Conservation (phyloP, 139 green algal genomes). For the Diplosphaera chodatii region DNA sequence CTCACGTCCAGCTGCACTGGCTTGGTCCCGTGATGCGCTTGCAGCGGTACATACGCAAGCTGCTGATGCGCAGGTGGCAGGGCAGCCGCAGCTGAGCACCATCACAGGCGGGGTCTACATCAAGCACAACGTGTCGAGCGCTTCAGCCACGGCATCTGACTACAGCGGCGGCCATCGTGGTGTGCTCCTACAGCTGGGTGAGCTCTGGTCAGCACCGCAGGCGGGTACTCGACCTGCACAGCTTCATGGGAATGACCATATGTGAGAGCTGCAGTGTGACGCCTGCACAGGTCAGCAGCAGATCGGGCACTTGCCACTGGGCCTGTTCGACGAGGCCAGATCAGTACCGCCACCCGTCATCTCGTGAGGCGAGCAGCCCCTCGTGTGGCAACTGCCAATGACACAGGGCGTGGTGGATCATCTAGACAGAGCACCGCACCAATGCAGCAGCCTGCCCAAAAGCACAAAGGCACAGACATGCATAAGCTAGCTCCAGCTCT, state of each 20-base stretch:
- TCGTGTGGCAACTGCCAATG: too few species aligned
- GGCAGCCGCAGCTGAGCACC: background rate
- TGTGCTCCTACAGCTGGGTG: slow-evolving; percentile 57
- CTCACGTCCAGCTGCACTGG: too few species aligned
- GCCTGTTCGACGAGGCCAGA: slow-evolving; percentile 58
- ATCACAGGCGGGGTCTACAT: slow-evolving; percentile 50
- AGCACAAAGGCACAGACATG: background rate
- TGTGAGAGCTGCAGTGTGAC: too few species aligned
- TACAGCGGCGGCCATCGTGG: slow-evolving; percentile 54
- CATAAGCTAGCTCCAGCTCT: background rate
- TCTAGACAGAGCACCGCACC: too few species aligned
- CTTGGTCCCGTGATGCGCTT: background rate
- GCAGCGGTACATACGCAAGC: too few species aligned
- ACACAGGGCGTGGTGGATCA: too few species aligned
- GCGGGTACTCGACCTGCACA: too few species aligned
- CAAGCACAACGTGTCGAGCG: slow-evolving; percentile 52
- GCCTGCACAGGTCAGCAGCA: slow-evolving; percentile 24
- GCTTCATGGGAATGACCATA: too few species aligned
- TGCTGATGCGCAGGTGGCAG: slow-evolving; percentile 21
- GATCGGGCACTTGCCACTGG: slow-evolving; percentile 65
- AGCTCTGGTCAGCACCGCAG: too few species aligned
- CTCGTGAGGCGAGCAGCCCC: too few species aligned
- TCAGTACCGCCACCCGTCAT: slow-evolving; percentile 28
- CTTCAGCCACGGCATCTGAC: slow-evolving; percentile 12
- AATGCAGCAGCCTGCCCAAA: background rate